Evolutionary conservation across 2,329 filamentous ascomycete species (phyloP), one percentile per base, ranked within the genome.

Genomic region (Colletotrichum gigasporum): DNA sequence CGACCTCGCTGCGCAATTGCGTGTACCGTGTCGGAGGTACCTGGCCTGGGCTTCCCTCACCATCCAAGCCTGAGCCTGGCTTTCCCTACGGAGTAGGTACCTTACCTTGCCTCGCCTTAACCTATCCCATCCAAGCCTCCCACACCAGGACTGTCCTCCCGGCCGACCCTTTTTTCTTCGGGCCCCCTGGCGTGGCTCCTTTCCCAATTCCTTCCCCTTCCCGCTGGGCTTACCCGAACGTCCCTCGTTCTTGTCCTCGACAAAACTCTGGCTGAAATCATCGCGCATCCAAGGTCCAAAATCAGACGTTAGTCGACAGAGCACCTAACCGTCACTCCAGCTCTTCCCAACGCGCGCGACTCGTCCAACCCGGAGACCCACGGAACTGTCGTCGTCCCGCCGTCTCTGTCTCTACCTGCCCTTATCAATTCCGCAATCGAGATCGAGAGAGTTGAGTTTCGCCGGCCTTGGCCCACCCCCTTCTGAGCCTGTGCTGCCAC

Each of bases 151-250:
- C 28, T 41, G 39, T 48, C 34, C 50, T 65, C 62, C 57, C 35
- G 22, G 62, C 55, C 42, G 62, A 65, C 62, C 62, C 50, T 65
- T 61, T 64, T 64, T 62, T 64, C 55, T 62, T 44, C 16, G 34
- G 42, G 39, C 18, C 52, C 55, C 39, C 54, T 60, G 47, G 62
- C 42, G 62, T 65, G 48, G 56, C 50, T 65, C 34, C 50, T 65
- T 55, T 65, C 32, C 54, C 56, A 60, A 53, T 60, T 54, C 62
- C 50, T 30, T 61, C 62, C 62, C 34, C 30, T 61, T 65, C 42
- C 48, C 37, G 57, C 57, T 62, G 35, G 62, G 56, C 62, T 62
- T 62, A 62, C 62, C 57, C 57, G 30, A 55, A 62, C 55, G 62
- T 62, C 50, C 50, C 35, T 62, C 50, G 50, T 50, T 65, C 41